Conservation (phyloP, 2,329 filamentous ascomycete species). For the Hansfordia pulvinata region DNA sequence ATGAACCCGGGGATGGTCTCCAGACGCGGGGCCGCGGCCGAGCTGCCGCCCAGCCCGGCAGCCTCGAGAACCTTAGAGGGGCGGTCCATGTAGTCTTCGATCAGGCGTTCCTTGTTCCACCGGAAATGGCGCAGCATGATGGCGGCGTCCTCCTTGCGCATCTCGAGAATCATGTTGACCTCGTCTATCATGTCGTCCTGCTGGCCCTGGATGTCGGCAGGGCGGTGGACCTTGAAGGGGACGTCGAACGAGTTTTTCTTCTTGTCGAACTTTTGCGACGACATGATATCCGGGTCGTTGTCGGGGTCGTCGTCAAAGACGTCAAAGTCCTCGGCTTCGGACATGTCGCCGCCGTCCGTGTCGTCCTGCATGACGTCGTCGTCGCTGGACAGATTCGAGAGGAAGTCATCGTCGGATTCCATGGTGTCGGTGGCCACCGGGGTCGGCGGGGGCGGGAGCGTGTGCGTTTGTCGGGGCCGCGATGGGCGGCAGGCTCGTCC, state of each 20-base stretch:
- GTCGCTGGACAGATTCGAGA: conserved; percentile 70
- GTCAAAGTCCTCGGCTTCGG: conserved; percentile 43
- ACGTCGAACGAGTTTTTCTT: conserved; percentile 69
- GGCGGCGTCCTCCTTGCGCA: conserved; percentile 78
- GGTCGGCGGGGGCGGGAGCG: conserved; percentile 28
- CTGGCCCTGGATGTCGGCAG: conserved; percentile 68
- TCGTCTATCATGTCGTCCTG: conserved; percentile 81
- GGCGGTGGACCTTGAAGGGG: conserved; percentile 69
- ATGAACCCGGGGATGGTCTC: conserved; percentile 62
- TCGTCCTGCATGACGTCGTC: conserved; percentile 63
- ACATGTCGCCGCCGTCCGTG: conserved; percentile 57
- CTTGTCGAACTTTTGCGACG: conserved; percentile 50
- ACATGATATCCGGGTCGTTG: conserved; percentile 36
- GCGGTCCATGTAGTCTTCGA: conserved; percentile 93
- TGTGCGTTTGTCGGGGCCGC: conserved; percentile 18
- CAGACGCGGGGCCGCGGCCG: conserved; percentile 50
- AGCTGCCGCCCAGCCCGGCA: conserved; percentile 62
- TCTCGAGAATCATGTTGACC: conserved; percentile 80
- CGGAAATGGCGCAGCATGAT: conserved; percentile 80
- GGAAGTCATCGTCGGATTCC: conserved; percentile 93
- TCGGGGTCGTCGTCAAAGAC: conserved; percentile 45
- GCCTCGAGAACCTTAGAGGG: conserved; percentile 68
- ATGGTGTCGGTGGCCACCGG: conserved; percentile 55
- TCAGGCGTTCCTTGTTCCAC: conserved; percentile 93
- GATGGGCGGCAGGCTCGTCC: background rate